A percentile compares a stretch with the other conserved stretches of the same genome.
These are phyloP conservation scores for Penicillium cataractarum DNA, from an alignment of 495 filamentous ascomycete species.

Conservation along the genomic window DNA sequence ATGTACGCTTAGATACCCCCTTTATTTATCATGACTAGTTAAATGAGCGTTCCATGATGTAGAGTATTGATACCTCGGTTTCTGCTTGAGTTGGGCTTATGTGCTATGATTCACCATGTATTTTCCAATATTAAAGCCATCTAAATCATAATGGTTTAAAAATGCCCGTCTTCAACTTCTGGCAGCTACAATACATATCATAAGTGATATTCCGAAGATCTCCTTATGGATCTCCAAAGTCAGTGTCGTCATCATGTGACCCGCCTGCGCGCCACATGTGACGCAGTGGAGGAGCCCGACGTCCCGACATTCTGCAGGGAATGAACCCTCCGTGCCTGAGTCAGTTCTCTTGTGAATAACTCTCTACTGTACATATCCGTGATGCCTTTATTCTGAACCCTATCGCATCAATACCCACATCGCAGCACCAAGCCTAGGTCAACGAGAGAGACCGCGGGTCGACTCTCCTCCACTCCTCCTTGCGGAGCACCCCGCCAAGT, in stretches of 20 bases:
- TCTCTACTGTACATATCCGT: not conserved
- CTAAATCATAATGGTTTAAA: too few species aligned
- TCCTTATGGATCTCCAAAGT: not conserved
- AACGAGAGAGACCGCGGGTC: not conserved
- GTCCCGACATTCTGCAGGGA: slow-evolving; percentile 2
- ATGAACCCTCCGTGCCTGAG: not conserved
- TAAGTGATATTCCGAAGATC: too few species aligned
- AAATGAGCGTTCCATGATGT: not conserved
- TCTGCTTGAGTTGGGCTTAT: not conserved
- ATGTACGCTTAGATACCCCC: slow-evolving; percentile 36
- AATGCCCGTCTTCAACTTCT: too few species aligned
- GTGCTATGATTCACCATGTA: too few species aligned
- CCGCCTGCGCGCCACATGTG: slow-evolving; percentile 6
- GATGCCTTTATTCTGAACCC: not conserved
- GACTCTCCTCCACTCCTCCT: not conserved
- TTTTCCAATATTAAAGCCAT: too few species aligned
- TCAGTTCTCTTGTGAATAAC: not conserved
- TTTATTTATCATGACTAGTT: slow-evolving; percentile 17
- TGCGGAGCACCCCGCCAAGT: not conserved
- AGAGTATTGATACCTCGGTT: not conserved
- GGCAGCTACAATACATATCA: too few species aligned
- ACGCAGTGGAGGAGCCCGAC: slow-evolving; percentile 11
- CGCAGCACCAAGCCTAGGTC: not conserved
- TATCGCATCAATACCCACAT: not conserved
- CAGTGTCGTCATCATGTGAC: slow-evolving; percentile 14